Conservation (phyloP, 2,329 filamentous ascomycete genomes). For the Ustilaginoidea virens region DNA sequence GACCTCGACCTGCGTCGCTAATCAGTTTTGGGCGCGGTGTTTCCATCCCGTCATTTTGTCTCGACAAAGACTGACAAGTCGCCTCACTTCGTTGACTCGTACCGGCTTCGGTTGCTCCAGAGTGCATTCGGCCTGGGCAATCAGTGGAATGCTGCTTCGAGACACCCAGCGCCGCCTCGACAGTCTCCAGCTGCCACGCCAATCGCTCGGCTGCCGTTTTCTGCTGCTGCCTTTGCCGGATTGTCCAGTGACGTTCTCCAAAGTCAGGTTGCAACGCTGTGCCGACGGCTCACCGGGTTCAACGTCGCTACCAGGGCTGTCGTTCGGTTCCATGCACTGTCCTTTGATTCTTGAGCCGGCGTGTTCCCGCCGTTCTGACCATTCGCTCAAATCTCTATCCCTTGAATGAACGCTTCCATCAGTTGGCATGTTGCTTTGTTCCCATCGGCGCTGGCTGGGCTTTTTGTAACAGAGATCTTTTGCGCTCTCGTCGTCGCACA, state of each 20-base stretch:
- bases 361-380: conserved; percentile 1
- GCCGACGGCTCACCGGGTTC: no score
- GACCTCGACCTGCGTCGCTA: conserved; percentile 2
- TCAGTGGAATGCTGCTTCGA: conserved; percentile 8
- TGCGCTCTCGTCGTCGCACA: background rate
- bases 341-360: no score
- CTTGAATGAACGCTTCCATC: background rate
- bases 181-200: conserved; percentile 4
- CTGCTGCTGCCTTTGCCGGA: background rate
- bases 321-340: no score
- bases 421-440: background rate
- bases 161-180: conserved; percentile 8
- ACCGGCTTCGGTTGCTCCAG: conserved; percentile 18
- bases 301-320: no score
- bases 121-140: conserved; percentile 14
- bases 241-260: no score
- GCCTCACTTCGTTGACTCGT: conserved; percentile 13
- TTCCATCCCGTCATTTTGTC: conserved; percentile 10
- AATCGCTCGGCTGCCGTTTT: background rate
- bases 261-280: no score
- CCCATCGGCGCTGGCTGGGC: background rate
- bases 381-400: background rate
- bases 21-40: conserved; percentile 9
- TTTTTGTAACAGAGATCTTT: background rate
- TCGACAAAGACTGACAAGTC: conserved; percentile 15